phyloP scores from a whole-genome alignment of 1,284 basidiomycete genomes.

The Leccinum griseonigrum region DNA sequence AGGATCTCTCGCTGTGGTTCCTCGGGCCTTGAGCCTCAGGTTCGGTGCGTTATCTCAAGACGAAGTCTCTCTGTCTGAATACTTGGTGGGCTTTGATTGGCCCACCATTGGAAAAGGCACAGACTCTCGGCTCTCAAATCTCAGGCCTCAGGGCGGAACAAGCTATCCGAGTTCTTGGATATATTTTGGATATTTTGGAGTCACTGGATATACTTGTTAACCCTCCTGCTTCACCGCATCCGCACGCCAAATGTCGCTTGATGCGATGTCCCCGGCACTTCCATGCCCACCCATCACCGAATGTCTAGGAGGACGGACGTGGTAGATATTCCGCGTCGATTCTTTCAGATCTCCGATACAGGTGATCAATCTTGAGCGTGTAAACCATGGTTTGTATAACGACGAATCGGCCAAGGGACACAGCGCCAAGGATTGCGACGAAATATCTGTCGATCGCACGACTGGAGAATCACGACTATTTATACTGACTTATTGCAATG shows the following conservation, averaged over 20 bases:
- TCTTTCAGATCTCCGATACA: slow-evolving; percentile 7
- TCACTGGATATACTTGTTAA: slow-evolving; percentile 8
- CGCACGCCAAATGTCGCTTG: slow-evolving; percentile 2
- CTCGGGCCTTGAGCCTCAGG: neutral
- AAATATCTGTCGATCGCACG: neutral
- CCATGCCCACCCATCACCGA: neutral
- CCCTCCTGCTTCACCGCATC: neutral
- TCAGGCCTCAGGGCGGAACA: neutral
- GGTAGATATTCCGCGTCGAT: slow-evolving; percentile 2
- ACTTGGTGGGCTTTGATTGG: neutral
- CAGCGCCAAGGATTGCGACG: neutral
- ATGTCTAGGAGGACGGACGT: neutral
- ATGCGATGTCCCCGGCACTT: slow-evolving; percentile 22
- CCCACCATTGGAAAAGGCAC: neutral
- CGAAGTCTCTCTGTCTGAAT: neutral
- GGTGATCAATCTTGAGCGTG: slow-evolving; percentile 2
- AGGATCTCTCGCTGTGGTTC: neutral
- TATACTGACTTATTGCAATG: neutral
- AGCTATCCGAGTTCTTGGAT: neutral
- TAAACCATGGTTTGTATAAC: neutral
- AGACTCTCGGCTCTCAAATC: slow-evolving; percentile 2
- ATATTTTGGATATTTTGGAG: slow-evolving; percentile 5
- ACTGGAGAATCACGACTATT: neutral
- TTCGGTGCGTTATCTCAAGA: neutral
- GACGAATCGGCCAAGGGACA: neutral